These are phyloP conservation scores for Senecio squalidus DNA, from an alignment of 140 eudicot species.

Conservation along the genomic window DNA sequence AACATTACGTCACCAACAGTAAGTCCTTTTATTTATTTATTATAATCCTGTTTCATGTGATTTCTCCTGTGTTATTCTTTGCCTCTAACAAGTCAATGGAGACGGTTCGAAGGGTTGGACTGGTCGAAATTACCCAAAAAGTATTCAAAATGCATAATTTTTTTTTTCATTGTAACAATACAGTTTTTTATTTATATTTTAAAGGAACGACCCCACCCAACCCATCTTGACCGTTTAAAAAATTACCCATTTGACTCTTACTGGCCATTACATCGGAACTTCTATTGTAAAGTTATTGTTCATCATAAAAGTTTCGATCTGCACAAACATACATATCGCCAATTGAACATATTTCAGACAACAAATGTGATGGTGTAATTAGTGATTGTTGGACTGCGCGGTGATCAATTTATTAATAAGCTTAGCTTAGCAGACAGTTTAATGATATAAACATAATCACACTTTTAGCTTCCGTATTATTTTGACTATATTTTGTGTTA, in stretches of 20 bases:
- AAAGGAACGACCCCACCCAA: too few relatives aligned
- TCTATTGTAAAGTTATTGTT: not conserved
- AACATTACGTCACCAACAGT: constrained; percentile 85
- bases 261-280: not conserved
- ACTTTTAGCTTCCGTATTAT: not conserved
- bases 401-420: too few relatives aligned
- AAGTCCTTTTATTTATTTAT: constrained; percentile 24
- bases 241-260: not conserved
- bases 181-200: not conserved
- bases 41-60: not conserved
- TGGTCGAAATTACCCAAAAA: too few relatives aligned
- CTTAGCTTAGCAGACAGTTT: not conserved
- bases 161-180: not conserved
- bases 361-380: not conserved
- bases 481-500: not conserved
- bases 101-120: too few relatives aligned
- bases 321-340: too few relatives aligned
- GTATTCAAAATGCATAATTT: too few relatives aligned
- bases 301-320: not conserved
- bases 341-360: not conserved
- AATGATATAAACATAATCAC: not conserved
- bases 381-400: not conserved
- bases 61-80: not conserved
- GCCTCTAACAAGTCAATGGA: too few relatives aligned
- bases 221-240: too few relatives aligned